Base-by-base conservation (phyloP, 768 basidiomycete genomes). In the Galerina sulciceps region DNA sequence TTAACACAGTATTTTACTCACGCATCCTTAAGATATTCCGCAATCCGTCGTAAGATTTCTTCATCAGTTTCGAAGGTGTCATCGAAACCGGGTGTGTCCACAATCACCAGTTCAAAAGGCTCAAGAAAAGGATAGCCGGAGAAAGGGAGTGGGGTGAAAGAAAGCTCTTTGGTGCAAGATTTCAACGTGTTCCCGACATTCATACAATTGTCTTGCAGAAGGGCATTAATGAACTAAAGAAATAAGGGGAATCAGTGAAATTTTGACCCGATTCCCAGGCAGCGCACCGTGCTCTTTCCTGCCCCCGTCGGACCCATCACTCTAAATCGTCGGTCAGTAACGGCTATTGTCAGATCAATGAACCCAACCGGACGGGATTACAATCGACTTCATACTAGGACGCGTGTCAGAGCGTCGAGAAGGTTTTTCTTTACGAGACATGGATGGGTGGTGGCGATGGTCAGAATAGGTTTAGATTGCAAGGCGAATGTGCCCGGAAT, bases 241-340 rank as follows among this genome's bases (percentile, higher is more conserved):
- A 37, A 46, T 20, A 6, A 4, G 22, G 46, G 1, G 13, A 18
- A 17, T 17, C 42, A 36, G n/a, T 13, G 26, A 4, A 15, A 6
- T 45, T 34, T 31, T 23, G 26, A 36, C 17, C 14, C 17, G 31
- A 13, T 22, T 13, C 15, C 5, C n/a, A 13, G 10, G 38, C 17
- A 34, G 43, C 67, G n/a, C 31, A 72, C 71, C 9, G 67, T 60
- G 57, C 71, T 72, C 53, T 72, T 72, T 20, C 71, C 71, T 10
- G 58, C 49, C 3, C 71, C 68, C 2, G 70, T 70, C 1, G 69
- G 63, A 9, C 71, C 71, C 61, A 71, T 70, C 3, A 71, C 58
- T 5, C 71, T 72, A 22, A 36, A 34, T 15, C 36, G 13, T n/a
- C 26, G 26, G 26, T 31, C 26, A 31, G 26, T 31, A 31, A 31